Conservation (phyloP, 2,329 filamentous ascomycete genomes). For the Pezizomycotina sp. region DNA sequence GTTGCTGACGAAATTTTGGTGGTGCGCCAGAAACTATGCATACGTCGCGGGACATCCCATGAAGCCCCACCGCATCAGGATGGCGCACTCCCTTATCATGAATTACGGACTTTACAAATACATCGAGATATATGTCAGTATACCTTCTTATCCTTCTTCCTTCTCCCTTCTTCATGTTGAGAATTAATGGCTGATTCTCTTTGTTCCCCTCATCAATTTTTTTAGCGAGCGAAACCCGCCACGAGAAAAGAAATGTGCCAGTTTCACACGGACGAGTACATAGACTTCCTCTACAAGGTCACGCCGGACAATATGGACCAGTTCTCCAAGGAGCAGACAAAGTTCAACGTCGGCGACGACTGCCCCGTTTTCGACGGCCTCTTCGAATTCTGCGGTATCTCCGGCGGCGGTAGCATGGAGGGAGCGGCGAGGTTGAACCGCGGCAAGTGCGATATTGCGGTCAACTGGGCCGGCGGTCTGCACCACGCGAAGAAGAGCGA, state of each 20-base stretch:
- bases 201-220: conserved; percentile 3
- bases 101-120: conserved; percentile 58
- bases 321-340: conserved; percentile 51
- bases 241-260: conserved; percentile 57
- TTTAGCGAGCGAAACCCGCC: conserved; percentile 40
- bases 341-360: conserved; percentile 51
- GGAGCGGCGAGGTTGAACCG: conserved; percentile 51
- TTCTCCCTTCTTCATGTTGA: neutral
- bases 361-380: conserved; percentile 52
- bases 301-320: conserved; percentile 57
- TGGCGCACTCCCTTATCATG: conserved; percentile 51
- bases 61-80: conserved; percentile 48
- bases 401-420: conserved; percentile 53
- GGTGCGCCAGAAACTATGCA: conserved; percentile 37
- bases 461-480: conserved; percentile 92
- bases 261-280: conserved; percentile 58
- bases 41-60: conserved; percentile 44
- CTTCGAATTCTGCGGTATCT: conserved; percentile 55
- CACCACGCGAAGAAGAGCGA: conserved; percentile 93
- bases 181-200: conserved; percentile 2
- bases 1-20: conserved; percentile 5
- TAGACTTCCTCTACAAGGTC: conserved; percentile 53
- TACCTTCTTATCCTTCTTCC: conserved; percentile 1
- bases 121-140: conserved; percentile 51
- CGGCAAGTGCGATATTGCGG: conserved; percentile 66